Evolutionary conservation across 257 asterid species (phyloP), one percentile per base, ranked within the genome.

Genomic region (Primulina tabacum): DNA sequence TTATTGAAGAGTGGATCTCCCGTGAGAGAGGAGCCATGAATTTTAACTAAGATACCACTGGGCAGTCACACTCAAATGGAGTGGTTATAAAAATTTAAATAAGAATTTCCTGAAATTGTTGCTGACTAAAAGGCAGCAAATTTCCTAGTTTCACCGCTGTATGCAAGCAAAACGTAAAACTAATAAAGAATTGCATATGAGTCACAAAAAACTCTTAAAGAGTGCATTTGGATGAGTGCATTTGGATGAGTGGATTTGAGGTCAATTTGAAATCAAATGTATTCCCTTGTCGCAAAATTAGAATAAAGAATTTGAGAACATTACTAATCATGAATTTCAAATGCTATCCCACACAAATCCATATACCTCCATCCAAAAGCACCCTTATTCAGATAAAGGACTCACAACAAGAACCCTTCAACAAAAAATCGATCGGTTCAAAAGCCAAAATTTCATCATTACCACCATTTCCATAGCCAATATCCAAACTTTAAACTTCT

Each of bases 401-500:
- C 61, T 52, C 62, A 35, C 64, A 28, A 76, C 26, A 60, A 58
- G 18, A 38, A 21, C 66, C 75, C 30, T 38, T 43, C 60, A 14
- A 26, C 21, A 50, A 43, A 20, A 60, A 37, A 57, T 33, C 28
- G 34, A 74, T 9, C 52, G 26, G 60, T 74, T 64, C 69, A 6
- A 2, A 43, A 62, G 33, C 1, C 6, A 10, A 55, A 17, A 28
- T 59, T 3, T 2, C 56, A 9, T 60, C 3, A 16, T 60, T 72
- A 20, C 60, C 38, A 66, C 35, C 11, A 65, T 53, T 43, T 40
- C 67, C 67, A 69, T 20, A 26, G n/a, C 28, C 76, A 34, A 78
- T 79, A 81, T 81, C 82, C 80, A 66, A 69, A 65, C 28, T 55
- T 60, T 29, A 72, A 55, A 16, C 24, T 43, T 33, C 62, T 65